These are phyloP conservation scores for Salvia splendens DNA, from an alignment of 257 asterid species.

Conservation along the genomic window DNA sequence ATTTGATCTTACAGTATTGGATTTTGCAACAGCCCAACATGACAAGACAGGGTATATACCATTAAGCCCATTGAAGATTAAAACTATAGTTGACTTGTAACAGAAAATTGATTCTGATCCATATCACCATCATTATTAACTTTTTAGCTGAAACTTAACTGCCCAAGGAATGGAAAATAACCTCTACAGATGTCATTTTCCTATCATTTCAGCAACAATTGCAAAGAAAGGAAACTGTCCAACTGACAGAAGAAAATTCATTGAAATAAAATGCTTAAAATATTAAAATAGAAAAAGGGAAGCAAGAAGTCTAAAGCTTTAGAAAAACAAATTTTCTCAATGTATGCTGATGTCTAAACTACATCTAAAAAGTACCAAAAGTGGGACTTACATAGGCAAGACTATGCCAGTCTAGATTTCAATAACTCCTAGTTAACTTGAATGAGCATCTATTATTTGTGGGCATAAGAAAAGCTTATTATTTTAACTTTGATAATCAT, in stretches of 20 bases:
- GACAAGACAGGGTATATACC: slow-evolving; percentile 3
- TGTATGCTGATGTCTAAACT: not conserved
- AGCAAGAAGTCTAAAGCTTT: not conserved
- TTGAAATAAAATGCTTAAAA: not conserved
- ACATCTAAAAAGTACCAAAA: not conserved
- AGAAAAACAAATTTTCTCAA: slow-evolving; percentile 7
- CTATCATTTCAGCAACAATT: not conserved
- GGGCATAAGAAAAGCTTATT: not conserved
- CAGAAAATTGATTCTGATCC: not conserved
- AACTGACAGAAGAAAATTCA: not conserved
- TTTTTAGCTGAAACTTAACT: not conserved
- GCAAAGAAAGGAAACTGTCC: not conserved
- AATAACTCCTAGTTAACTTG: not conserved
- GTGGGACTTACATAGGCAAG: not conserved
- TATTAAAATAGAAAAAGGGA: not conserved
- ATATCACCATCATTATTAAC: not conserved
- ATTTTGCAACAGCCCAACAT: not conserved
- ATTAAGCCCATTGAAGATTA: not conserved
- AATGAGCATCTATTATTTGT: not conserved
- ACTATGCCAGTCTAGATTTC: not conserved
- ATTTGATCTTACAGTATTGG: not conserved
- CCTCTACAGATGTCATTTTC: not conserved
- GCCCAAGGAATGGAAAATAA: not conserved
- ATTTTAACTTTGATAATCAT: not conserved
- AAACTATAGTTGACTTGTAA: not conserved